Percentiles rank a stretch among this genome's conserved stretches.
phyloP scores from a whole-genome alignment of 2,329 filamentous ascomycete species.

The Aspergillus sp. region DNA sequence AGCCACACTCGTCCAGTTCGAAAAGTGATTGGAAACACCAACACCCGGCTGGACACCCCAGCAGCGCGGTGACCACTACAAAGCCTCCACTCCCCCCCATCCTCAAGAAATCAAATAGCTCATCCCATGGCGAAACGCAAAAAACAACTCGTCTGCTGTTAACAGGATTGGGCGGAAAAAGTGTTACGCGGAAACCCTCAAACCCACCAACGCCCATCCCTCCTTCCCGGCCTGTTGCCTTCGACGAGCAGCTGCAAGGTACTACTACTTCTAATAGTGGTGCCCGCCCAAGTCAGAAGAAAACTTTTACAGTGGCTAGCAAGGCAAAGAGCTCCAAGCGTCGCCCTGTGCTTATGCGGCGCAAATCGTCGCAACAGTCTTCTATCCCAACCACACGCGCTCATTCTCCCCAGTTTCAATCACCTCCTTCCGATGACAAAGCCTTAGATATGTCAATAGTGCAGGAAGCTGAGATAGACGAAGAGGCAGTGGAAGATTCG shows the following conservation, averaged over 20 bases:
- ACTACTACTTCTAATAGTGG: neutral
- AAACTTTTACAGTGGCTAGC: conserved; percentile 26
- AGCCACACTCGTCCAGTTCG: neutral
- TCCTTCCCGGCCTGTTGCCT: conserved; percentile 8
- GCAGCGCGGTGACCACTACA: neutral
- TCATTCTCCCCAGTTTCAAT: conserved; percentile 11
- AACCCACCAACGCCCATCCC: conserved; percentile 23
- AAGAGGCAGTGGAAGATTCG: neutral
- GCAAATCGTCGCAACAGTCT: conserved; percentile 37
- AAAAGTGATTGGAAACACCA: conserved; percentile 11
- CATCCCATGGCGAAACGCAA: conserved; percentile 23
- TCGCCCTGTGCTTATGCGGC: conserved; percentile 33
- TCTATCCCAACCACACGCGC: conserved; percentile 17
- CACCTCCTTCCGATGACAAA: neutral
- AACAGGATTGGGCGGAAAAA: conserved; percentile 23
- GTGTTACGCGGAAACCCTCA: conserved; percentile 26
- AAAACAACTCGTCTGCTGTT: conserved; percentile 35
- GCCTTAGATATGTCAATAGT: neutral
- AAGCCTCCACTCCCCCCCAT: conserved; percentile 34
- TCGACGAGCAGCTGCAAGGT: conserved; percentile 1
- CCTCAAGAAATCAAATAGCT: conserved; percentile 37
- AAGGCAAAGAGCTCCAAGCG: conserved; percentile 29
- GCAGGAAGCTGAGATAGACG: neutral
- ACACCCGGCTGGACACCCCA: conserved; percentile 2
- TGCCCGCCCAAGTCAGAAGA: conserved; percentile 26